Percentiles rank a stretch among this genome's conserved stretches.
Conservation (phyloP, 805 yeast genomes). For the Zygosaccharomyces siamensis region DNA sequence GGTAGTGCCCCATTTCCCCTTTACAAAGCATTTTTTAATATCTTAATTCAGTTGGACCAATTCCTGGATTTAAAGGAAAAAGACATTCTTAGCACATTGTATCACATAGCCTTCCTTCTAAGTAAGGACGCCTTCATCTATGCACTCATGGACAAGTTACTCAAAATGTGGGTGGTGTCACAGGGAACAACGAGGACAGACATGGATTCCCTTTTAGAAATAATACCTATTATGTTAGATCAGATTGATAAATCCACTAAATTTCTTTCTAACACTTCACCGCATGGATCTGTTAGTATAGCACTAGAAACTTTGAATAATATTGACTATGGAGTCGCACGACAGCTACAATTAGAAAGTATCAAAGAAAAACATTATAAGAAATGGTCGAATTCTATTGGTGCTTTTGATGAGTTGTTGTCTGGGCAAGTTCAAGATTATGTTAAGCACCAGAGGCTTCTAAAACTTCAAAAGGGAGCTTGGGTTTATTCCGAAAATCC, state of each 20-base stretch:
- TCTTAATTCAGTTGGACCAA: conserved; percentile 30
- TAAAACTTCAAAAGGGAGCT: conserved; percentile 67
- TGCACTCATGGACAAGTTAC: conserved; percentile 50
- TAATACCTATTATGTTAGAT: conserved; percentile 40
- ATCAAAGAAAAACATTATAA: conserved; percentile 36
- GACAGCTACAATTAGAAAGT: conserved; percentile 48
- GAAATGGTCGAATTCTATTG: conserved; percentile 45
- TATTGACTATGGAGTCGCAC: conserved; percentile 45
- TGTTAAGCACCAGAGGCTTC: conserved; percentile 69
- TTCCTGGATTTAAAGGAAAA: conserved; percentile 19
- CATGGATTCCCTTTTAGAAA: conserved; percentile 49
- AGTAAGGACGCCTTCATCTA: conserved; percentile 52
- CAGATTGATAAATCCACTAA: conserved; percentile 27
- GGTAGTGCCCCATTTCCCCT: conserved; percentile 51
- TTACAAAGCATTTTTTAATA: conserved; percentile 34
- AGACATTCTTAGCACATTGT: conserved; percentile 31
- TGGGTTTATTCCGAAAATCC: conserved; percentile 74
- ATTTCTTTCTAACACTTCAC: conserved; percentile 14
- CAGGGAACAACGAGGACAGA: conserved; percentile 41
- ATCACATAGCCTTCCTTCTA: conserved; percentile 34
- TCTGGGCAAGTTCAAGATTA: conserved; percentile 58
- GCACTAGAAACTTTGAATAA: conserved; percentile 34
- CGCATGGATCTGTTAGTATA: conserved; percentile 7
- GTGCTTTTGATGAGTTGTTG: conserved; percentile 47
- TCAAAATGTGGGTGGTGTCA: conserved; percentile 63